A percentile compares a stretch with the other conserved stretches of the same genome.
These are phyloP conservation scores for Penicillium occitanis DNA, from an alignment of 2,329 filamentous ascomycete species.

Conservation along the genomic window DNA sequence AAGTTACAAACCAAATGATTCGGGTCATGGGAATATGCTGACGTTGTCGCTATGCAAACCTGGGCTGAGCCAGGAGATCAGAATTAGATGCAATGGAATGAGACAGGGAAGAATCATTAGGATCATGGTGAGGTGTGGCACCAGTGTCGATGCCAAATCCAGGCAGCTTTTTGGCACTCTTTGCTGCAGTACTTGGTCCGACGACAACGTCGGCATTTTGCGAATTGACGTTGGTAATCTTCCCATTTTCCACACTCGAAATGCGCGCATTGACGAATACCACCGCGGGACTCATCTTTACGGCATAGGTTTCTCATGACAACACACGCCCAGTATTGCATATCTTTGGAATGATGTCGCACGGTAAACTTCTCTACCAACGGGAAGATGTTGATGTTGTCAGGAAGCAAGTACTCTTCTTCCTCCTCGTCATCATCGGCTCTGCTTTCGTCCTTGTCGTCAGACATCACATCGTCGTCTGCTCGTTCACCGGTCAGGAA, in stretches of 20 bases:
- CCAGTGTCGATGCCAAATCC: conserved; percentile 98
- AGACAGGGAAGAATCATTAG: conserved; percentile 9
- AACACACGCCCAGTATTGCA: conserved; percentile 99
- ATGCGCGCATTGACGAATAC: conserved; percentile 95
- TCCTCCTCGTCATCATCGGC: conserved; percentile 63
- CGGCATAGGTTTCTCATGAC: conserved; percentile 98
- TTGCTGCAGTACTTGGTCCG: conserved; percentile 99
- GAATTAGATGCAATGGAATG: conserved; percentile 16
- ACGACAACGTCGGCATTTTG: conserved; percentile 93
- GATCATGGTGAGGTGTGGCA: conserved; percentile 56
- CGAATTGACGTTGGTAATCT: conserved; percentile 92
- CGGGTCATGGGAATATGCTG: conserved; percentile 13
- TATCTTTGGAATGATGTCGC: conserved; percentile 89
- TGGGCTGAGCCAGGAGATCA: conserved; percentile 13
- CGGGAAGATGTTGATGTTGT: conserved; percentile 98
- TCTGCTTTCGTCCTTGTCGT: background rate
- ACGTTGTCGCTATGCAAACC: conserved; percentile 19
- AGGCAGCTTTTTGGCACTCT: conserved; percentile 98
- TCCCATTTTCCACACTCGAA: conserved; percentile 99
- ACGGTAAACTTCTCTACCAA: conserved; percentile 98
- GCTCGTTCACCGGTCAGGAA: conserved; percentile 32
- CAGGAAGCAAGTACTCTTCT: conserved; percentile 85
- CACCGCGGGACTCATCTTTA: conserved; percentile 91
- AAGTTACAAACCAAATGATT: conserved; percentile 16
- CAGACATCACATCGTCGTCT: conserved; percentile 6